phyloP scores from a whole-genome alignment of 805 yeast genomes.

The Metschnikowia kunwiensis region DNA sequence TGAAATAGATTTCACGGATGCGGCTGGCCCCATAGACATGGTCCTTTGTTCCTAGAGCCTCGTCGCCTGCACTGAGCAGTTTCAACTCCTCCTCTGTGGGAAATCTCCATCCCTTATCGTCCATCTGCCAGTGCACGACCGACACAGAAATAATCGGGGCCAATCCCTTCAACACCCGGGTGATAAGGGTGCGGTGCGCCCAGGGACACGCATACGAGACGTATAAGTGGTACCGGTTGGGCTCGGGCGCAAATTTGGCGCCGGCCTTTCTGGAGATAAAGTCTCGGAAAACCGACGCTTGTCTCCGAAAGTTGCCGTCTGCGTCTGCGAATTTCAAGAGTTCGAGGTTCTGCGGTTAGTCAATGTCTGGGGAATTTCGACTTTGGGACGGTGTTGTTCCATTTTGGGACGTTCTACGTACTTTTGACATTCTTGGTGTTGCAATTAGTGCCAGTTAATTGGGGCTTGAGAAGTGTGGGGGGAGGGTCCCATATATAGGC shows the following conservation, averaged over 20 bases:
- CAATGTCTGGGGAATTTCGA: too few species aligned
- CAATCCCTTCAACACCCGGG: constrained; percentile 70
- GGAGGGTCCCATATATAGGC: neutral
- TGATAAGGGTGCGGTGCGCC: constrained; percentile 84
- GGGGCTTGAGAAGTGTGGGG: neutral
- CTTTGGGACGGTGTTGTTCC: too few species aligned
- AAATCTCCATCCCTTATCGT: constrained; percentile 86
- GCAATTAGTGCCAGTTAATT: neutral
- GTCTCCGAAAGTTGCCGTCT: constrained; percentile 57
- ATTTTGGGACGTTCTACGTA: neutral
- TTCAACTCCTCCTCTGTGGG: constrained; percentile 44
- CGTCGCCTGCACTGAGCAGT: constrained; percentile 50
- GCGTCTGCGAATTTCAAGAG: constrained; percentile 49
- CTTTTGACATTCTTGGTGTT: constrained; percentile 1
- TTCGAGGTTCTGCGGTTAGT: constrained; percentile 29
- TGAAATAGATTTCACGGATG: constrained; percentile 68
- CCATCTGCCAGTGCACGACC: constrained; percentile 91
- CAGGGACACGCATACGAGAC: constrained; percentile 93
- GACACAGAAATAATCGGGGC: constrained; percentile 57
- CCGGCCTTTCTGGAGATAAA: constrained; percentile 55
- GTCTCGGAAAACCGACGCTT: constrained; percentile 58
- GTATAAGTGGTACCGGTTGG: constrained; percentile 79
- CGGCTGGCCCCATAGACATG: constrained; percentile 56
- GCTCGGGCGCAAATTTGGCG: constrained; percentile 68
- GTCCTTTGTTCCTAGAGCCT: constrained; percentile 34